Base-by-base conservation (phyloP, 2,329 filamentous ascomycete genomes). In the Microsporum audouinii region DNA sequence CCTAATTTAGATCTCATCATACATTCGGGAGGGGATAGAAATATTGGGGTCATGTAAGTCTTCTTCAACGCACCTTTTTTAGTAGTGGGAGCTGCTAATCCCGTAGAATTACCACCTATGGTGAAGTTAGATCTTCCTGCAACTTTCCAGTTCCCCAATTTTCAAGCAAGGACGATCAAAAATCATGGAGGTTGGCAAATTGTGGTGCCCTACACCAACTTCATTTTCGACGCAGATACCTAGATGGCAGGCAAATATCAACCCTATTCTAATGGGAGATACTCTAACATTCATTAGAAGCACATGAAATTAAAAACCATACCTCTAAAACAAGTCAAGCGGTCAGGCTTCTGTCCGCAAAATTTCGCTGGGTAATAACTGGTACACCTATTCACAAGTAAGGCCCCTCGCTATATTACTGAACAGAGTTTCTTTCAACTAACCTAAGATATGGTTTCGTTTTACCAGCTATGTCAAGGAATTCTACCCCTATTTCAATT, bases 371-470 rank as follows among this genome's bases (percentile, higher is more conserved):
- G 75, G 64, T 71, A 8, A 59, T 77, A 29, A 72, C 66, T 5
- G 74, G 74, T 14, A 77, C 75, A 0, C 75, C 75, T 2, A 62
- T 76, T 10, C 66, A 71, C 29, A 77, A 77, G 70, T 72, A 67
- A 60, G 66, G 33, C n/a, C 23, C 29, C 38, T 10, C 45, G 1
- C 27, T 53, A n/a, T 43, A 27, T 2, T 53, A 6, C 57, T 27
- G 3, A 59, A 31, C 6, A 43, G n/a, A 43, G 2, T 43, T 43
- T 43, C 38, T n/a, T n/a, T 17, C 39, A 43, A 10, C 43, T 47
- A 47, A 47, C 43, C 23, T 6, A 23, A 5, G 43, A 12, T 23
- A 47, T 2, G 23, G 17, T 27, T 10, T 8, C 10, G 10, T 34
- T 31, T 33, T 27, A 43, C 2, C 31, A 73, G 71, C 51, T 63